These are phyloP conservation scores for Kluyveromyces siamensis DNA, from an alignment of 805 yeast species.

Conservation along the genomic window DNA sequence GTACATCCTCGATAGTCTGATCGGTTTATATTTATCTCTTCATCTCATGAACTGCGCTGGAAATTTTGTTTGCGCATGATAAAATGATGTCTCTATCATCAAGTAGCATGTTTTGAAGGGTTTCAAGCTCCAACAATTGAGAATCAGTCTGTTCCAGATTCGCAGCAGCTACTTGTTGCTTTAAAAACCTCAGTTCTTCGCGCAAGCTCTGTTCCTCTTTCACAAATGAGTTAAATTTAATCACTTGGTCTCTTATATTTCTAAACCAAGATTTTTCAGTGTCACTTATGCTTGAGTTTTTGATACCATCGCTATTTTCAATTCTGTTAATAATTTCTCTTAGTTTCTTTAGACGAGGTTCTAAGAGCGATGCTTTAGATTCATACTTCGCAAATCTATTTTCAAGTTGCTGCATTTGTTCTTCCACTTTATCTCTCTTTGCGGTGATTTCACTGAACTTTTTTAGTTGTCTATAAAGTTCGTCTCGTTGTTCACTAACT, in stretches of 20 bases:
- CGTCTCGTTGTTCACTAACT: conserved; percentile 32
- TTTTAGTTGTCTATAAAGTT: conserved; percentile 34
- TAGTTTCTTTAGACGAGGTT: conserved; percentile 26
- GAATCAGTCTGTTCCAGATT: conserved; percentile 3
- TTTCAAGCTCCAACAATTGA: conserved; percentile 2
- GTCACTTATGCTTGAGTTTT: conserved; percentile 28
- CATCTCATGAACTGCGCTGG: not conserved
- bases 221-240: conserved; percentile 26
- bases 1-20: not conserved
- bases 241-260: conserved; percentile 31
- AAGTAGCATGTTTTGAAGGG: conserved; percentile 24
- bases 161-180: conserved; percentile 17
- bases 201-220: conserved; percentile 17
- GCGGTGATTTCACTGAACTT: conserved; percentile 16
- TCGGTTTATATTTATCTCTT: not conserved
- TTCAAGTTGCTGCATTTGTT: conserved; percentile 10
- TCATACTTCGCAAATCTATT: conserved; percentile 6
- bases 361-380: conserved; percentile 27
- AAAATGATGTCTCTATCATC: conserved; percentile 27
- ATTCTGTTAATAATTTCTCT: conserved; percentile 19
- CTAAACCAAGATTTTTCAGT: conserved; percentile 39
- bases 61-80: conserved; percentile 14
- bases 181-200: conserved; percentile 24
- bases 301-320: conserved; percentile 8
- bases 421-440: conserved; percentile 10